phyloP scores from a whole-genome alignment of 2,329 filamentous ascomycete genomes.

The Cercospora janseana region DNA sequence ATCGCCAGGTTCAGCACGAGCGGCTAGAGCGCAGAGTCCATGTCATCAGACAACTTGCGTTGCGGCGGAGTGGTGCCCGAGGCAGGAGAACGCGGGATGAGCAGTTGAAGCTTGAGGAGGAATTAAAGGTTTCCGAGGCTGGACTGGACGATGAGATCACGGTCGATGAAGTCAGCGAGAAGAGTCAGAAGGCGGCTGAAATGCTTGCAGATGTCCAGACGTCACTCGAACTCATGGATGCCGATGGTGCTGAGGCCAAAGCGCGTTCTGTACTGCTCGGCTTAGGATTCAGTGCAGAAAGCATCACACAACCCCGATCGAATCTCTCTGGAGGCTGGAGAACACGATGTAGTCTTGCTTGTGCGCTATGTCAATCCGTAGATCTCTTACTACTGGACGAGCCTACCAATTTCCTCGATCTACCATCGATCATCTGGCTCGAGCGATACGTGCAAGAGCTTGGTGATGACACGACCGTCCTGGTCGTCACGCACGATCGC shows the following conservation, averaged over 20 bases:
- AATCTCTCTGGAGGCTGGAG: slow-evolving; percentile 67
- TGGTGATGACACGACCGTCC: slow-evolving; percentile 60
- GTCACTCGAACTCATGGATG: slow-evolving; percentile 23
- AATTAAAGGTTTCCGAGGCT: slow-evolving; percentile 48
- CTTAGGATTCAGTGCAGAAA: slow-evolving; percentile 66
- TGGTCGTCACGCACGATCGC: slow-evolving; percentile 81
- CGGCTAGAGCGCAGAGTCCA: slow-evolving; percentile 22
- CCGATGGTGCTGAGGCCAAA: slow-evolving; percentile 51
- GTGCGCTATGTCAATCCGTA: slow-evolving; percentile 65
- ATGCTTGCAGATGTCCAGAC: slow-evolving; percentile 40
- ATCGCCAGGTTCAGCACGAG: slow-evolving; percentile 22
- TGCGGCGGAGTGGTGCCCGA: slow-evolving; percentile 69
- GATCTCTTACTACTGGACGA: slow-evolving; percentile 83
- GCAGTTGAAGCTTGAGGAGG: slow-evolving; percentile 66
- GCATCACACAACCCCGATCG: slow-evolving; percentile 59
- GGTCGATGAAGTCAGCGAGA: slow-evolving; percentile 56
- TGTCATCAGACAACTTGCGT: slow-evolving; percentile 57
- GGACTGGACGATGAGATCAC: slow-evolving; percentile 50
- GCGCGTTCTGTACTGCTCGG: slow-evolving; percentile 66
- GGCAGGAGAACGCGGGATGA: slow-evolving; percentile 75
- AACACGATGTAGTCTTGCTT: slow-evolving; percentile 46
- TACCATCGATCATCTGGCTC: slow-evolving; percentile 81
- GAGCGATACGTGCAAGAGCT: slow-evolving; percentile 65
- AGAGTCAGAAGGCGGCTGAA: slow-evolving; percentile 68
- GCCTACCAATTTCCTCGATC: slow-evolving; percentile 81